A percentile compares a stretch with the other conserved stretches of the same genome.
These are phyloP conservation scores for Cytospora piceicola DNA, from an alignment of 2,329 filamentous ascomycete genomes.

Conservation along the genomic window DNA sequence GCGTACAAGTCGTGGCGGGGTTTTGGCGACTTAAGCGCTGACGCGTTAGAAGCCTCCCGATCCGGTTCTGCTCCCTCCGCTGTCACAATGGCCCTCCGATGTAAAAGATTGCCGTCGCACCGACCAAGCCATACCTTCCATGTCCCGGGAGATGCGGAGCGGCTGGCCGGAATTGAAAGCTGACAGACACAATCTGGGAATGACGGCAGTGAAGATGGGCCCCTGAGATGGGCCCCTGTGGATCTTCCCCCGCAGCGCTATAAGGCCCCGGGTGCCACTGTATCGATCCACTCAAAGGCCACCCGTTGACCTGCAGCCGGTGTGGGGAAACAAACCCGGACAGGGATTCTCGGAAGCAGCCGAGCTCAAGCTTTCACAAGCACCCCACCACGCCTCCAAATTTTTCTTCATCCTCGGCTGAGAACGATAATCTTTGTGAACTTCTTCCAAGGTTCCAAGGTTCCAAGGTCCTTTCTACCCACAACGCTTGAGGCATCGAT, in stretches of 20 bases:
- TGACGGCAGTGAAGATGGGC: too few species aligned
- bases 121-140: too few species aligned
- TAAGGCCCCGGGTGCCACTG: neutral
- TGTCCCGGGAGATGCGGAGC: too few species aligned
- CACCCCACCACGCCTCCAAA: slow-evolving; percentile 16
- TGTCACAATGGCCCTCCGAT: too few species aligned
- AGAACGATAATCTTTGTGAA: neutral
- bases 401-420: slow-evolving; percentile 11
- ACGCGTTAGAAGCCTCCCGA: too few species aligned
- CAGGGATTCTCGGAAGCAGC: slow-evolving; percentile 18
- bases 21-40: too few species aligned
- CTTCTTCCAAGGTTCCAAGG: neutral
- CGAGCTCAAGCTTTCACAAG: slow-evolving; percentile 7
- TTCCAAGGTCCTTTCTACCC: neutral
- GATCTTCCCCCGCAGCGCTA: neutral
- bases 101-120: too few species aligned
- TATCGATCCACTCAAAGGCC: neutral
- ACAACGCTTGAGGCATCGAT: neutral
- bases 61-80: too few species aligned
- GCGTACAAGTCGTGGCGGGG: too few species aligned
- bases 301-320: neutral
- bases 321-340: neutral
- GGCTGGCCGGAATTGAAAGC: too few species aligned
- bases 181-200: too few species aligned
- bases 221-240: too few species aligned